Evolutionary conservation across 352 stramenopile species (phyloP), one percentile per base, ranked within the genome.

Genomic region (Phytopythium ostracodes): DNA sequence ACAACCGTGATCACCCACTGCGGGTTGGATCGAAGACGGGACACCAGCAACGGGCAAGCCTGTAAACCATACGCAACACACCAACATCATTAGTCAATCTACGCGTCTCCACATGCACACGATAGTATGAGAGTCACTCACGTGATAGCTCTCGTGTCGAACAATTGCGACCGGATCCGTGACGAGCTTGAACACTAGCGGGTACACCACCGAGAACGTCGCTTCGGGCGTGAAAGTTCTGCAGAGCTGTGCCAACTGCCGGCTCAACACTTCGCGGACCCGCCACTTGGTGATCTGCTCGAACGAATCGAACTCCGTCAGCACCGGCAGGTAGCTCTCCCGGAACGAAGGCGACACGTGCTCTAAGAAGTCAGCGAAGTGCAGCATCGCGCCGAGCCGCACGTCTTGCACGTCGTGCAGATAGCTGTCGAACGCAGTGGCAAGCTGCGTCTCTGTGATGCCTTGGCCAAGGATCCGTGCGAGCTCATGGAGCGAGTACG

Each of bases 401-500:
- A 97, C 89, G 25, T 94, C 84, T 22, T 86, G 75, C 22, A 90
- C 72, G 60, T 97, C 90, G 54, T 84, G 79, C 31, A 96, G 64
- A 72, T 94, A 96, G 53, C 75, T 79, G 55, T 95, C 83, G 52
- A 97, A 96, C 0, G 82, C 86, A 25, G 83, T 81, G 17, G 89
- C 70, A 33, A 97, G 73, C 35, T 96, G 80, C 36, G 68, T 71
- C 59, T 97, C 85, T 15, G 88, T 89, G 53, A 87, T 77, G n/a
- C 88, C 82, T 20, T 86, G 74, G 1, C 86, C 90, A 11, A 97
- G 70, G 47, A 98, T 82, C 22, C 75, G 64, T 18, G 88, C 89
- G 12, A 95, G 65, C 47, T 97, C 93, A 62, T 98, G 92, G 50
- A 98, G 77, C 53, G 91, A 97, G 67, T 93, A 93, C 35, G 91